Evolutionary conservation across 2,329 filamentous ascomycete genomes (phyloP).

Genomic region (Talaromyces rugulosus): DNA sequence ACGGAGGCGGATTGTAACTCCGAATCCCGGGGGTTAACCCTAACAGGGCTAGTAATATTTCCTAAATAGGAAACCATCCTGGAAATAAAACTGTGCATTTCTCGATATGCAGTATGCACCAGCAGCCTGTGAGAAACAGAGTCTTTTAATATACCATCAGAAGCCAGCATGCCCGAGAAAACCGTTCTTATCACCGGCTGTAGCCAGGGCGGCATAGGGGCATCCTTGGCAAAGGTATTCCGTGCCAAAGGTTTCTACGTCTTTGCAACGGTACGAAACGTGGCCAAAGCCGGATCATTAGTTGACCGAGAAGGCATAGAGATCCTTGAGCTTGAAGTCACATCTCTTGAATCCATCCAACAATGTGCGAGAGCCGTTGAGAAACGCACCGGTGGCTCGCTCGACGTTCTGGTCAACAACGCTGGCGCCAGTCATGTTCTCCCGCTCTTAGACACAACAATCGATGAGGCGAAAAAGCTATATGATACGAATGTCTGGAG

Average conservation of each 20-base stretch:
- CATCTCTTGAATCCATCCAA: conserved; percentile 31
- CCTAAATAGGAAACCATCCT: background rate
- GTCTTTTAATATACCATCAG: background rate
- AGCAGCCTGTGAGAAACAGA: background rate
- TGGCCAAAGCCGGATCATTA: conserved; percentile 22
- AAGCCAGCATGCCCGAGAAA: background rate
- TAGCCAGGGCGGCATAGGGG: conserved; percentile 4
- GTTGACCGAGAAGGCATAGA: conserved; percentile 23
- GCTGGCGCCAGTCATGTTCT: conserved; percentile 16
- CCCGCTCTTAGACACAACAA: conserved; percentile 24
- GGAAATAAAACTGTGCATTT: background rate
- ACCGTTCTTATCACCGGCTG: conserved; percentile 7
- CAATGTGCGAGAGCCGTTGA: background rate
- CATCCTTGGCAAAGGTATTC: conserved; percentile 3
- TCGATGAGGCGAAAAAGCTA: conserved; percentile 25
- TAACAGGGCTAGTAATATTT: background rate
- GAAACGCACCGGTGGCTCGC: conserved; percentile 17
- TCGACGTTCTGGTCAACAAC: conserved; percentile 10
- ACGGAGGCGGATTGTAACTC: background rate
- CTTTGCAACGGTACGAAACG: conserved; percentile 39
- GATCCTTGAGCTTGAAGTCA: conserved; percentile 10
- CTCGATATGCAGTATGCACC: background rate
- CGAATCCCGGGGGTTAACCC: background rate
- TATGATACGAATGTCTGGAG: conserved; percentile 33
- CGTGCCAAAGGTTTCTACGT: conserved; percentile 29